Evolutionary conservation across 192 early-diverging fungal species (phyloP), one percentile per base, ranked within the genome.

Genomic region (Dimargaris xerosporica): DNA sequence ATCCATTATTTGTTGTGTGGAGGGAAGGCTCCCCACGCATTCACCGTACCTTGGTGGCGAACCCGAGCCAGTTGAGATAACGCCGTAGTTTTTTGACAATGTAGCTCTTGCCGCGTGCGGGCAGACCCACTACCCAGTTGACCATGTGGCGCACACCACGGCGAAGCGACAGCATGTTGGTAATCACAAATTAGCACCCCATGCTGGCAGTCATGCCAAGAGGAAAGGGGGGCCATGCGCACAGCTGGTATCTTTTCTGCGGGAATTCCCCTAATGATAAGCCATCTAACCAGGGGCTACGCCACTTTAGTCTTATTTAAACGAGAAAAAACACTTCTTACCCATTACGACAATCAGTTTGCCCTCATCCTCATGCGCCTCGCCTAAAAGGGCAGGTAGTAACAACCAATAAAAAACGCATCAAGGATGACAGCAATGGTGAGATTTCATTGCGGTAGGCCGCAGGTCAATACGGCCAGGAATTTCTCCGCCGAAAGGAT

Each of bases 271-370:
- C 39, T 42, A n/a, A 48, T 54, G 39, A 26, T 47, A 48, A 28
- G 44, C 31, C 53, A 15, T 54, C 26, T 42, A 65, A n/a, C 15
- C 23, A 43, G 41, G 23, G 65, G 23, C 31, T 64, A 60, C 25
- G 42, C 15, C 31, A 19, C 17, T 1, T 16, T 11, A 34, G n/a
- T n/a, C n/a, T n/a, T n/a, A n/a, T n/a, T n/a, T n/a, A n/a, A n/a
- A n/a, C n/a, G n/a, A n/a, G n/a, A n/a, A n/a, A n/a, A n/a, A n/a
- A n/a, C n/a, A n/a, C n/a, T n/a, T n/a, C 54, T 74, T 73, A 74
- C 84, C 91, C 91, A 98, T 98, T 45, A 95, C 84, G n/a, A 98
- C 88, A 17, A 91, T 84, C 23, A 94, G 72, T 72, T 93, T 94
- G 60, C 84, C 88, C 50, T 90, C 94, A 63, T 90, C 71, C 59